Evolutionary conservation across 129 eudicot genomes (phyloP), one percentile per base, ranked within the genome.

Genomic region (Saussurea involucrata): DNA sequence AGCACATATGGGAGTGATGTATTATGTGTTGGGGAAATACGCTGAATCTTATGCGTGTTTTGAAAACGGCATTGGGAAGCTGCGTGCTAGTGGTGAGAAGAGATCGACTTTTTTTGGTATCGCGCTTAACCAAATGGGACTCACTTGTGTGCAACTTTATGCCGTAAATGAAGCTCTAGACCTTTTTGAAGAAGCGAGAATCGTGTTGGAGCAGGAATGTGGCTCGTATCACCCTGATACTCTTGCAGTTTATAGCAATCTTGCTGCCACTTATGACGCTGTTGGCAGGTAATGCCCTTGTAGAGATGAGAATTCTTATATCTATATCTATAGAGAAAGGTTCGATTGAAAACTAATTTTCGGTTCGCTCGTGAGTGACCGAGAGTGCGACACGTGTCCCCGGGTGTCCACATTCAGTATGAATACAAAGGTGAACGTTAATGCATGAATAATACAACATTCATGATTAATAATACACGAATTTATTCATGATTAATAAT

Each of bases 101-200:
- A 92, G 87, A 68, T 89, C 94, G 3, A 87, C 92, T n/a, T 92
- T 92, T 82, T 92, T 92, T 68, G 97, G 97, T 15, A 84, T 92
- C 3, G 97, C 97, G 4, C 86, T 92, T 11, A 92, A 92, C 84
- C 97, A 92, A 76, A 92, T 92, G 96, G 97, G 97, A 71, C 88
- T 92, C 69, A 83, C 96, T 29, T 92, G 97, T 73, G 91, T 92
- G 64, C 97, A 89, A 65, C 83, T 81, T 0, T 92, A 85, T 20
- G 89, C 92, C 4, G 86, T 92, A 74, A 87, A 89, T 18, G 96
- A 92, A 86, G 96, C 96, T 5, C 25, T 84, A 4, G 86, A 87
- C 21, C 80, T 92, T 78, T 92, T 92, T 66, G 95, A 92, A 84
- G 97, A 92, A 73, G 90, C 97, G 8, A 83, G 83, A 83, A 70